Conservation (phyloP, 495 filamentous ascomycete genomes). For the Chaetomidium leptoderma region DNA sequence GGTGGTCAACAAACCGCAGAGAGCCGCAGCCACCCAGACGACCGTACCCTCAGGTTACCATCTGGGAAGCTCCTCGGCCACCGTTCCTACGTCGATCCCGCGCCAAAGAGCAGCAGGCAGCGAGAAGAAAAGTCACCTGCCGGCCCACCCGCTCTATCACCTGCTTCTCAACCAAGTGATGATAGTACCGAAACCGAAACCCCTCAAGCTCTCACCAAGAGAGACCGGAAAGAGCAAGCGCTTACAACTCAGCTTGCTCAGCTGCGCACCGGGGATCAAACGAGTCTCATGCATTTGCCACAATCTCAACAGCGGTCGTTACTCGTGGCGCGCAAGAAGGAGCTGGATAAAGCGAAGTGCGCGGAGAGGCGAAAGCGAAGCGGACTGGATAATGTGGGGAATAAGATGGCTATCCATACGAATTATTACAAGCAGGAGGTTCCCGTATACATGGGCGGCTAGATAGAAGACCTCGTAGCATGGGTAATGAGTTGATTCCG, state of each 20-base stretch:
- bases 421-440: constrained; percentile 15
- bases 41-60: constrained; percentile 12
- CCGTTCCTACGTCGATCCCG: neutral
- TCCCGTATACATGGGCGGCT: constrained; percentile 9
- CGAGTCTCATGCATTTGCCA: constrained; percentile 29
- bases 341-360: constrained; percentile 26
- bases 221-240: constrained; percentile 16
- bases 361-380: constrained; percentile 15
- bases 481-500: neutral
- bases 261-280: constrained; percentile 29
- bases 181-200: neutral
- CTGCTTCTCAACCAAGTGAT: neutral
- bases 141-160: neutral
- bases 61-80: constrained; percentile 8
- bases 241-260: constrained; percentile 24
- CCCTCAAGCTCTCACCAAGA: neutral
- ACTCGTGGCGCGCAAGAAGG: constrained; percentile 30
- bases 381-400: constrained; percentile 12
- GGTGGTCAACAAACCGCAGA: constrained; percentile 5
- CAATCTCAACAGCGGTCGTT: constrained; percentile 29
- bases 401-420: constrained; percentile 8
- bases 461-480: constrained; percentile 1
- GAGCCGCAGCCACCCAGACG: constrained; percentile 7
- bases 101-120: neutral
- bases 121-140: neutral